Conservation (phyloP, 2,329 filamentous ascomycete genomes). For the Colletotrichum liriopes region DNA sequence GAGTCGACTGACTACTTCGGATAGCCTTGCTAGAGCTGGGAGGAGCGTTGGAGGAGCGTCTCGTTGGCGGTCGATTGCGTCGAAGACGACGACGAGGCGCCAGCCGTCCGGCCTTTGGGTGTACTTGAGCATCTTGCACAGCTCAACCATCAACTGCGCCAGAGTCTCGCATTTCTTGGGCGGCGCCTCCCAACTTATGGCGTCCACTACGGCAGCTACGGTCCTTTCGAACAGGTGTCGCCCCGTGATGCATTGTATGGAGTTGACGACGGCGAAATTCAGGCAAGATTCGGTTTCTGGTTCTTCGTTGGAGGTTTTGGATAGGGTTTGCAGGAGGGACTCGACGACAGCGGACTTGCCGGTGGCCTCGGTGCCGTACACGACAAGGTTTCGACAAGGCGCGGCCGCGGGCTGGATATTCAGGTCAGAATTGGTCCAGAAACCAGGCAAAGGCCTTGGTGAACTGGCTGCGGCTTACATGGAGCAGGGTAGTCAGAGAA, state of each 20-base stretch:
- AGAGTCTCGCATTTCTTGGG: constrained; percentile 84
- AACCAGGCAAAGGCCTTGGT: not conserved
- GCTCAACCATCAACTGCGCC: constrained; percentile 80
- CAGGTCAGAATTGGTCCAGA: not conserved
- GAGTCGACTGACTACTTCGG: constrained; percentile 77
- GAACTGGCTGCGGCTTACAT: constrained; percentile 54
- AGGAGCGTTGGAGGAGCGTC: constrained; percentile 86
- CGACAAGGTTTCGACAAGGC: constrained; percentile 80
- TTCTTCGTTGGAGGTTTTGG: constrained; percentile 49
- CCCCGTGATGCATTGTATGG: constrained; percentile 82
- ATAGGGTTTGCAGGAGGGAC: constrained; percentile 70
- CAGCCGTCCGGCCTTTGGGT: constrained; percentile 54
- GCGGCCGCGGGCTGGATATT: constrained; percentile 72
- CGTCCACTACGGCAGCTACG: constrained; percentile 70
- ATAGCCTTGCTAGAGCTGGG: constrained; percentile 84
- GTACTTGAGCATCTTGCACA: constrained; percentile 75
- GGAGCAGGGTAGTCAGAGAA: constrained; percentile 69
- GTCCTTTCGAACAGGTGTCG: constrained; percentile 84
- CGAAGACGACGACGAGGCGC: constrained; percentile 87
- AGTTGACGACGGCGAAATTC: constrained; percentile 75
- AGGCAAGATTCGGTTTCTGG: constrained; percentile 61
- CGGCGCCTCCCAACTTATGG: constrained; percentile 63
- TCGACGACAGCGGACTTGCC: constrained; percentile 84
- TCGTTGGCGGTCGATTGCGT: constrained; percentile 87
- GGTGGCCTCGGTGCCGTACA: constrained; percentile 89